phyloP scores from a whole-genome alignment of 2,329 filamentous ascomycete genomes.

The Colletotrichum falcatum region DNA sequence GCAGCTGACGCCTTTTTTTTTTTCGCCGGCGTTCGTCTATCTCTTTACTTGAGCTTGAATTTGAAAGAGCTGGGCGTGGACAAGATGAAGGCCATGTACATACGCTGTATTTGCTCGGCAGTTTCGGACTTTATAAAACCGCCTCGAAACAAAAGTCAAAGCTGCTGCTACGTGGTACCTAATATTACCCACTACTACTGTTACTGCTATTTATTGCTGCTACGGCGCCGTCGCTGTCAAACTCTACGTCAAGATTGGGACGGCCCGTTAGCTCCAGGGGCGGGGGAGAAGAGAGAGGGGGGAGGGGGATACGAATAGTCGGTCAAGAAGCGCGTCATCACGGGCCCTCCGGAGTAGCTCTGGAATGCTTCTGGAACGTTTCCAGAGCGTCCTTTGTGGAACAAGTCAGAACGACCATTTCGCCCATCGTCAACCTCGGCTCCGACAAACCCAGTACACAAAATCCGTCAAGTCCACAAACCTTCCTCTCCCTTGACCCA shows the following conservation, averaged over 20 bases:
- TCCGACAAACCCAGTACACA: neutral
- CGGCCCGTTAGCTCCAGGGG: slow-evolving; percentile 15
- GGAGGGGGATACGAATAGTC: too few species aligned
- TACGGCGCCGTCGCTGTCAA: neutral
- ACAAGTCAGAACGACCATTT: neutral
- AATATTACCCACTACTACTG: too few species aligned
- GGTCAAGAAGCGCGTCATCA: slow-evolving; percentile 2
- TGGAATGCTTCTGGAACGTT: neutral
- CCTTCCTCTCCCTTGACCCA: neutral
- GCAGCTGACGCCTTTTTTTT: neutral
- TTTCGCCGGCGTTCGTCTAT: too few species aligned
- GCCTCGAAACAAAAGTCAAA: slow-evolving; percentile 2
- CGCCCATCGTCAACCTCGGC: neutral
- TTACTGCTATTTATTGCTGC: too few species aligned
- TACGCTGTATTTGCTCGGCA: neutral
- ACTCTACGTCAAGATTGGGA: slow-evolving; percentile 1
- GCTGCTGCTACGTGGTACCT: too few species aligned
- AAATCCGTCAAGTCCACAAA: neutral
- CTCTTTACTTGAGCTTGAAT: neutral
- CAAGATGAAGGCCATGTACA: neutral
- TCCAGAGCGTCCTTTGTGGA: neutral
- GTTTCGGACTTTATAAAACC: neutral
- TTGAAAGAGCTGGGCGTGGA: neutral
- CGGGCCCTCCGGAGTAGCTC: neutral
- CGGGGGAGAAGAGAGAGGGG: neutral